Evolutionary conservation across 768 basidiomycete species (phyloP).

Genomic region (Scleroderma bovista): DNA sequence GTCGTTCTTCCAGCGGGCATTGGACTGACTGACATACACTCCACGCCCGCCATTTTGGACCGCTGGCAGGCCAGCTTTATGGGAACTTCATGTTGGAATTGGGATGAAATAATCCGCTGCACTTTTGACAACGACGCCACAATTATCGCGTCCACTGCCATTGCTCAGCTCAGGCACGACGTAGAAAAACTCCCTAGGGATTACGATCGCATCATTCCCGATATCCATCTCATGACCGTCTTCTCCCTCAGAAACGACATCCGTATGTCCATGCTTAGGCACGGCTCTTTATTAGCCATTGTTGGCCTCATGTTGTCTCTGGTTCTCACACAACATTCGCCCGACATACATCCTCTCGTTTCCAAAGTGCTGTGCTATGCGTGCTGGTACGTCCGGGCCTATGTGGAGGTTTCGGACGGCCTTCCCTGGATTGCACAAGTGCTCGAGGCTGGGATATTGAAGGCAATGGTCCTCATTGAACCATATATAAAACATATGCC

Average conservation of each 20-base stretch:
- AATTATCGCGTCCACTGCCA: slow-evolving; percentile 16
- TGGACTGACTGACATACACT: slow-evolving; percentile 1
- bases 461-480: slow-evolving; percentile 21
- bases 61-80: slow-evolving; percentile 25
- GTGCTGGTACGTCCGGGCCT: slow-evolving; percentile 26
- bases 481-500: slow-evolving; percentile 19
- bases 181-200: slow-evolving; percentile 15
- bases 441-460: slow-evolving; percentile 20
- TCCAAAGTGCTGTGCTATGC: slow-evolving; percentile 24
- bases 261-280: slow-evolving; percentile 18
- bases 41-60: slow-evolving; percentile 16
- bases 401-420: slow-evolving; percentile 21
- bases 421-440: slow-evolving; percentile 21
- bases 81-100: slow-evolving; percentile 19
- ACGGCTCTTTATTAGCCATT: slow-evolving; percentile 14
- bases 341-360: slow-evolving; percentile 5
- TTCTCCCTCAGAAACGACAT: slow-evolving; percentile 22
- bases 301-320: slow-evolving; percentile 13
- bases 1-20: neutral
- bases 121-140: slow-evolving; percentile 16
- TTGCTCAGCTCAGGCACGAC: slow-evolving; percentile 21
- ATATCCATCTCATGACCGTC: slow-evolving; percentile 23
- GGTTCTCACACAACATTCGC: slow-evolving; percentile 5
- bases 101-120: slow-evolving; percentile 21
- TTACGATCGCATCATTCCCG: slow-evolving; percentile 25